Base-by-base conservation (phyloP, 306 rosid genomes). In the Trifolium pratense region DNA sequence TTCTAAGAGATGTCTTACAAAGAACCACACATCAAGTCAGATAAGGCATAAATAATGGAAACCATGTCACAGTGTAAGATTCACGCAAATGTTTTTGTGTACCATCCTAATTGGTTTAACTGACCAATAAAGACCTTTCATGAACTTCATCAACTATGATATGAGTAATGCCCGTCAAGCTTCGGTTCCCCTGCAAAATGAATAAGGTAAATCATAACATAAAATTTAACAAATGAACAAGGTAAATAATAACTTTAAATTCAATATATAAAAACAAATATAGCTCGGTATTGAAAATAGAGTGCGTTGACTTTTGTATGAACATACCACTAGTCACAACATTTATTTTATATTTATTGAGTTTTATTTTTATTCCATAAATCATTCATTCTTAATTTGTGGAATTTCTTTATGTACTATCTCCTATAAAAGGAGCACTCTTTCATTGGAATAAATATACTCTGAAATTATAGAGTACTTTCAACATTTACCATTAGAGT, bases 141-240 rank as follows among this genome's bases (percentile, higher is more conserved):
- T 93, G 98, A 65, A 93, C 98, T 86, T 93, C 98, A 87, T 93
- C 98, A 66, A 93, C 97, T 66, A 93, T 85, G 80, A 93, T 79
- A 83, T 93, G 98, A 23, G 94, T 89, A 71, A 93, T 69, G 73
- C 93, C 94, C 1, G 86, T 79, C 86, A 93, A 89, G 86, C 78
- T 86, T 82, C 46, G 84, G 77, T 91, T 90, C 69, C 94, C 98
- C 97, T 89, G 79, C 64, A 85, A 81, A 73, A 80, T 57, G 18
- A 68, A 31, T 48, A 75, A 52, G 36, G 61, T 17, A 59, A 80
- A 63, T 32, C 69, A 63, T 49, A 51, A 23, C 32, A 66, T 37
- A 14, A 34, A 70, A 66, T 23, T 67, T 32, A 68, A 73, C 34
- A 68, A 77, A 80, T 61, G 16, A 68, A 45, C 61, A 75, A 52